Percentiles rank a stretch among this genome's conserved stretches.
phyloP scores from a whole-genome alignment of 768 basidiomycete species.

The Mycena alexandri region DNA sequence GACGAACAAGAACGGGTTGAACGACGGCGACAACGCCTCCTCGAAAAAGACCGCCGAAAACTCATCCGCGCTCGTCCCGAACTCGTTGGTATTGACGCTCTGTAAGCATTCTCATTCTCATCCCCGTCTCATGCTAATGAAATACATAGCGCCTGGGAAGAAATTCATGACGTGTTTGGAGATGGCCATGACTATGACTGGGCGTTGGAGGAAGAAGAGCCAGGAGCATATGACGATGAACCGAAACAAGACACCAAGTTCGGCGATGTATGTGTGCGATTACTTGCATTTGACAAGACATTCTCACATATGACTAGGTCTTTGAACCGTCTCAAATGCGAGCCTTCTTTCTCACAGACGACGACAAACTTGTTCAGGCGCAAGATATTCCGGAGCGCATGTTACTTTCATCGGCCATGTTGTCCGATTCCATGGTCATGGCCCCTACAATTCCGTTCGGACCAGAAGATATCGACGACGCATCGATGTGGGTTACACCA shows the following conservation, averaged over 20 bases:
- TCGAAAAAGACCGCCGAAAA: constrained; percentile 77
- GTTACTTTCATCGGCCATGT: constrained; percentile 81
- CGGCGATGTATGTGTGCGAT: constrained; percentile 72
- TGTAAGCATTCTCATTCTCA: constrained; percentile 48
- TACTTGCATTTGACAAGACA: constrained; percentile 20
- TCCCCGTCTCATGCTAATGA: constrained; percentile 32
- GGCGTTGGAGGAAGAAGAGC: constrained; percentile 89
- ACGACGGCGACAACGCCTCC: constrained; percentile 72
- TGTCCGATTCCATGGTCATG: constrained; percentile 50
- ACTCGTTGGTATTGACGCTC: constrained; percentile 85
- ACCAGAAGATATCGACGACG: constrained; percentile 80
- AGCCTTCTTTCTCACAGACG: constrained; percentile 88
- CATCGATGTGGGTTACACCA: constrained; percentile 90
- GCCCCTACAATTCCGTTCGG: constrained; percentile 67
- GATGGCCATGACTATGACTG: constrained; percentile 97
- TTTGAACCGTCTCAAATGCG: constrained; percentile 98
- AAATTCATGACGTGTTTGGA: constrained; percentile 96
- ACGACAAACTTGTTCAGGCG: constrained; percentile 91
- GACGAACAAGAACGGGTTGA: constrained; percentile 85
- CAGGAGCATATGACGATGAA: constrained; percentile 60
- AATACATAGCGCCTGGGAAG: constrained; percentile 85
- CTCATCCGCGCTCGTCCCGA: constrained; percentile 74
- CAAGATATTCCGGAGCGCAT: constrained; percentile 96
- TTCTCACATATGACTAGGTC: constrained; percentile 65
- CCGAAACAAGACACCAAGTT: constrained; percentile 85